Evolutionary conservation across 352 stramenopile genomes (phyloP).

Genomic region (Elongisporangium undulatum): DNA sequence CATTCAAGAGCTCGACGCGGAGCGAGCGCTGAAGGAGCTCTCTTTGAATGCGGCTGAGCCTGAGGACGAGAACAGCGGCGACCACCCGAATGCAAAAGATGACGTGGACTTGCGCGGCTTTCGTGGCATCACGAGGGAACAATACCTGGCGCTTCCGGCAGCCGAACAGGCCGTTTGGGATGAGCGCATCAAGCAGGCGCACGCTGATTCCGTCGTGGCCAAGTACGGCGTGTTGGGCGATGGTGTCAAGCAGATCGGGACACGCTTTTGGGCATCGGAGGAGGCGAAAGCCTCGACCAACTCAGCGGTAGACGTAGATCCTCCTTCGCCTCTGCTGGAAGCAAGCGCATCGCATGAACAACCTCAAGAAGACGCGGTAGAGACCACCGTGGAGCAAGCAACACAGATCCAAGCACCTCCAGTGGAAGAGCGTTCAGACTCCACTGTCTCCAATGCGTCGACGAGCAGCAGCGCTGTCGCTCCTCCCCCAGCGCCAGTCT

Average conservation of each 20-base stretch:
- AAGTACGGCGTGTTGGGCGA: constrained; percentile 35
- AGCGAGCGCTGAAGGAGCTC: constrained; percentile 25
- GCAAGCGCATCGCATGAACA: not conserved
- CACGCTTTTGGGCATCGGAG: constrained; percentile 44
- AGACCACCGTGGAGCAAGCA: not conserved
- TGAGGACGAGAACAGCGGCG: constrained; percentile 15
- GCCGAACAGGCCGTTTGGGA: constrained; percentile 54
- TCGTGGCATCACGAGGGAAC: constrained; percentile 55
- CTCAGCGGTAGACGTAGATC: not conserved
- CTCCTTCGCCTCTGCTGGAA: not conserved
- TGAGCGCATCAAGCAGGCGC: constrained; percentile 45
- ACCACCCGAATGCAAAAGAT: constrained; percentile 5
- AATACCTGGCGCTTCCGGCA: constrained; percentile 44
- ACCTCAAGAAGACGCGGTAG: not conserved
- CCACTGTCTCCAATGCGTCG: not conserved
- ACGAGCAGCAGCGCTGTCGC: not conserved
- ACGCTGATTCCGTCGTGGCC: constrained; percentile 30
- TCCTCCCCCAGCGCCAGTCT: not conserved
- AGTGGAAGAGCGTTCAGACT: not conserved
- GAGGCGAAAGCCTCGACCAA: not conserved
- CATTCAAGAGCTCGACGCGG: constrained; percentile 46
- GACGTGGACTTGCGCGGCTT: constrained; percentile 46
- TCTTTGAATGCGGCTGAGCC: constrained; percentile 13
- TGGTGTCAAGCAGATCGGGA: constrained; percentile 32
- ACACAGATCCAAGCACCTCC: not conserved